Conservation (phyloP, 257 asterid species). For the Pogostemon cablin region DNA sequence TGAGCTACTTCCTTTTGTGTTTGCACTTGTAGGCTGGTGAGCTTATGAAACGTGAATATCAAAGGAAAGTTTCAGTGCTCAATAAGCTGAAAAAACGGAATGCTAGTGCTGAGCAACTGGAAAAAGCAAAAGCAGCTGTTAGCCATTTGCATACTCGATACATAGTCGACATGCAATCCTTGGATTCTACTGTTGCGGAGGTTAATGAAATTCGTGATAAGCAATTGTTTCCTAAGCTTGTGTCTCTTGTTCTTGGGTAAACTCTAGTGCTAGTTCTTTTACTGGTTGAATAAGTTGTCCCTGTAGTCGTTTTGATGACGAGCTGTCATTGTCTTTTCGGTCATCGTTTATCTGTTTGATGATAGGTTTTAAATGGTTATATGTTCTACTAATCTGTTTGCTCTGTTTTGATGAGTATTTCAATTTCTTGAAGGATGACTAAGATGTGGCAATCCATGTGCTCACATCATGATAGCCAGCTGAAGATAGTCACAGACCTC, state of each 20-base stretch:
- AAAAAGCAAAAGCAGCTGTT: conserved; percentile 95
- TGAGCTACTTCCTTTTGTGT: conserved; percentile 22
- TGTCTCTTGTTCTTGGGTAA: conserved; percentile 82
- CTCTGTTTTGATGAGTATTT: background rate
- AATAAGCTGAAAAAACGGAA: conserved; percentile 79
- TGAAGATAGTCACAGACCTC: conserved; percentile 63
- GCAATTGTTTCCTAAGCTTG: conserved; percentile 88
- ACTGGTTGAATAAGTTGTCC: background rate
- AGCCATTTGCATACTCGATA: conserved; percentile 94
- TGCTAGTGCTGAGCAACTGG: conserved; percentile 80
- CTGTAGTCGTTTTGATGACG: background rate
- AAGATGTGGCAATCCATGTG: conserved; percentile 91
- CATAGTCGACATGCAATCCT: conserved; percentile 94
- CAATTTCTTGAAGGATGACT: conserved; percentile 65
- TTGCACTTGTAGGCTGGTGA: conserved; percentile 67
- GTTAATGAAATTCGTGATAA: conserved; percentile 92
- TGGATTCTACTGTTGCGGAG: conserved; percentile 90
- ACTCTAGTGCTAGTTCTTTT: conserved; percentile 25
- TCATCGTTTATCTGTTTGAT: background rate
- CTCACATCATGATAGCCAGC: conserved; percentile 69
- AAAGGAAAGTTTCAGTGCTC: conserved; percentile 69
- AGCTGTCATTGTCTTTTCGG: background rate
- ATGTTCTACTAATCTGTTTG: background rate
- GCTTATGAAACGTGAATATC: conserved; percentile 87
- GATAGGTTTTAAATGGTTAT: background rate